These are phyloP conservation scores for Cytospora chrysosperma DNA, from an alignment of 2,329 filamentous ascomycete genomes.

Conservation along the genomic window DNA sequence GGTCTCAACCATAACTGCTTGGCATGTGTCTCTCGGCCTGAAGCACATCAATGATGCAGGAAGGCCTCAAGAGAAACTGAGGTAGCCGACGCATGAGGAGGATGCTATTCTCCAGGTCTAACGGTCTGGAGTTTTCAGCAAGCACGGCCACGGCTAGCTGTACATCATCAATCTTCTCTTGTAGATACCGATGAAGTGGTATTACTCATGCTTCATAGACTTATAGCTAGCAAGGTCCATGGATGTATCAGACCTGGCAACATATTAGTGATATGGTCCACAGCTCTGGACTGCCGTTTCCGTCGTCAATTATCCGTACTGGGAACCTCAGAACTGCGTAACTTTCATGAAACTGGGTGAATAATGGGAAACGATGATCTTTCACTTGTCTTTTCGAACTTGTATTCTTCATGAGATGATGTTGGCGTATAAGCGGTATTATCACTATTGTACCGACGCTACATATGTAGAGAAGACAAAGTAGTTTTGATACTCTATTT, in stretches of 20 bases:
- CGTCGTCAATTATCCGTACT: too few relatives aligned
- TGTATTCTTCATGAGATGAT: too few relatives aligned
- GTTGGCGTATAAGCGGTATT: too few relatives aligned
- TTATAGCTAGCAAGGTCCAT: slow-evolving; percentile 48
- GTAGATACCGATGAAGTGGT: slow-evolving; percentile 40
- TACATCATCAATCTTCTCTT: slow-evolving; percentile 40
- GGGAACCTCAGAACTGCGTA: too few relatives aligned
- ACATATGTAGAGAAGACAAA: too few relatives aligned
- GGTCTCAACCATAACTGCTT: slow-evolving; percentile 47
- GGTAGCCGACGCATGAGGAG: slow-evolving; percentile 43
- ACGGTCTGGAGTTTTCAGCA: slow-evolving; percentile 43
- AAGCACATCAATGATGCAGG: slow-evolving; percentile 35
- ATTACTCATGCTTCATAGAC: slow-evolving; percentile 50
- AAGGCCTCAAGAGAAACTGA: slow-evolving; percentile 40
- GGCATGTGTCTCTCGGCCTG: slow-evolving; percentile 45
- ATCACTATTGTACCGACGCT: too few relatives aligned
- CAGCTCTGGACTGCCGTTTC: not conserved
- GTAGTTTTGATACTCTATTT: too few relatives aligned
- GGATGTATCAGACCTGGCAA: slow-evolving; percentile 47
- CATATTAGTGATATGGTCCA: slow-evolving; percentile 52
- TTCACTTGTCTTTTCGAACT: too few relatives aligned
- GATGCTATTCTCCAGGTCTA: slow-evolving; percentile 57
- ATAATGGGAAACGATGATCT: too few relatives aligned
- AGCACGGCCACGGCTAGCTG: slow-evolving; percentile 41
- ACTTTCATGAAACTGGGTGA: too few relatives aligned